A percentile compares a stretch with the other conserved stretches of the same genome.
Conservation (phyloP, 1,139 yeast species). For the Lodderomyces theae region DNA sequence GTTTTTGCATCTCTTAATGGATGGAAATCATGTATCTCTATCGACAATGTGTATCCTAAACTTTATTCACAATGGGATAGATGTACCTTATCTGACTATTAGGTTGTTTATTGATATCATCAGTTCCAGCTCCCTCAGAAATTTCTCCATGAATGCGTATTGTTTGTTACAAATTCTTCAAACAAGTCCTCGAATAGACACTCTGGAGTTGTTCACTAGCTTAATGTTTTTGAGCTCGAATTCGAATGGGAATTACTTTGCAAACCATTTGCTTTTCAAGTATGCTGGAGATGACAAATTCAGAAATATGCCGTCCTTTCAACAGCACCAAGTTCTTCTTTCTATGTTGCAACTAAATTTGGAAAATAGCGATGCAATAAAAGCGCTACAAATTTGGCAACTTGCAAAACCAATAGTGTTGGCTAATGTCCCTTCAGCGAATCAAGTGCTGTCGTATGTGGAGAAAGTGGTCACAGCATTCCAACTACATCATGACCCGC, state of each 20-base stretch:
- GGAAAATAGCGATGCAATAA: slow-evolving; percentile 8
- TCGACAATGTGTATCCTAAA: slow-evolving; percentile 6
- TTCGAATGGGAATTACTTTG: slow-evolving; percentile 11
- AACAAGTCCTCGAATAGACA: slow-evolving; percentile 2
- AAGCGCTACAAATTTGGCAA: slow-evolving; percentile 6
- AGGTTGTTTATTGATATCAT: slow-evolving; percentile 1
- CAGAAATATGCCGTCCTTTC: background rate
- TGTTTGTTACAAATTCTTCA: slow-evolving; percentile 9
- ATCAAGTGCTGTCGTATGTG: background rate
- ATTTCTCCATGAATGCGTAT: slow-evolving; percentile 8
- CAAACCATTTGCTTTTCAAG: slow-evolving; percentile 9
- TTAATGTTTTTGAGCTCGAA: slow-evolving; percentile 9
- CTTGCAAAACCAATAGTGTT: background rate
- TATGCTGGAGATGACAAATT: background rate
- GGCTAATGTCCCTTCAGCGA: background rate
- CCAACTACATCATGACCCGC: slow-evolving; percentile 3
- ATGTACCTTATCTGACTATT: background rate
- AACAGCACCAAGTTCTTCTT: slow-evolving; percentile 1
- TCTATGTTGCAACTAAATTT: slow-evolving; percentile 7
- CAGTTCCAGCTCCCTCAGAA: background rate
- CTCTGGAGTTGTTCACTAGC: slow-evolving; percentile 3
- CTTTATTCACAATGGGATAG: background rate
- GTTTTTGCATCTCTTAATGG: slow-evolving; percentile 4
- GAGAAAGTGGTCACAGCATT: background rate
- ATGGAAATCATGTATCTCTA: slow-evolving; percentile 4